phyloP scores from a whole-genome alignment of 169 alveolate species.

The Theileria sp. region DNA sequence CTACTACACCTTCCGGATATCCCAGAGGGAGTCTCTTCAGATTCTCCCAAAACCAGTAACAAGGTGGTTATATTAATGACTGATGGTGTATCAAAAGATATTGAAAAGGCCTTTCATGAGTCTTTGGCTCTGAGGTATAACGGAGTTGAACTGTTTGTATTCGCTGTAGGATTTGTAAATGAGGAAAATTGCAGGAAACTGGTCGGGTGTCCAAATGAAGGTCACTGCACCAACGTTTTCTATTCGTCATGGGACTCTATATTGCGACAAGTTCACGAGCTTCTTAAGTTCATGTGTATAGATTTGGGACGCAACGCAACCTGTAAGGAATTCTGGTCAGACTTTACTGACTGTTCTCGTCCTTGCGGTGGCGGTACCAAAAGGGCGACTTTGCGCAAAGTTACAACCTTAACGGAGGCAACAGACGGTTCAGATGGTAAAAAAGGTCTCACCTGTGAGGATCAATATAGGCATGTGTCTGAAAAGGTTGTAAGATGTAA shows the following conservation, averaged over 20 bases:
- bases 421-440: conserved; percentile 20
- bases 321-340: conserved; percentile 60
- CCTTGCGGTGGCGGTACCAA: conserved; percentile 59
- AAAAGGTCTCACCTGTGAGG: conserved; percentile 57
- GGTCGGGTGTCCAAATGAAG: conserved; percentile 44
- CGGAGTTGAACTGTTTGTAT: conserved; percentile 42
- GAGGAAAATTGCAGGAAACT: conserved; percentile 31
- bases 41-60: conserved; percentile 27
- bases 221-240: conserved; percentile 34
- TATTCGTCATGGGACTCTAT: background rate
- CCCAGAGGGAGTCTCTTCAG: conserved; percentile 15
- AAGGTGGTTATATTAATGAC: conserved; percentile 43
- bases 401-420: conserved; percentile 30
- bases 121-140: conserved; percentile 33
- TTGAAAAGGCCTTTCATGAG: conserved; percentile 35
- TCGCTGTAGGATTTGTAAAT: conserved; percentile 29
- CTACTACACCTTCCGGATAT: conserved; percentile 17
- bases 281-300: conserved; percentile 17
- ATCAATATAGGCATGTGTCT: conserved; percentile 26
- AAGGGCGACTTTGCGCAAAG: conserved; percentile 20
- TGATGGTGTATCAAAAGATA: conserved; percentile 33
- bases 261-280: background rate
- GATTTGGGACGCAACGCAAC: conserved; percentile 32
- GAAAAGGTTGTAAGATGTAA: conserved; percentile 34
- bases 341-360: conserved; percentile 36